Conservation (phyloP, 345 rosid genomes). For the Sonneratia caseolaris region DNA sequence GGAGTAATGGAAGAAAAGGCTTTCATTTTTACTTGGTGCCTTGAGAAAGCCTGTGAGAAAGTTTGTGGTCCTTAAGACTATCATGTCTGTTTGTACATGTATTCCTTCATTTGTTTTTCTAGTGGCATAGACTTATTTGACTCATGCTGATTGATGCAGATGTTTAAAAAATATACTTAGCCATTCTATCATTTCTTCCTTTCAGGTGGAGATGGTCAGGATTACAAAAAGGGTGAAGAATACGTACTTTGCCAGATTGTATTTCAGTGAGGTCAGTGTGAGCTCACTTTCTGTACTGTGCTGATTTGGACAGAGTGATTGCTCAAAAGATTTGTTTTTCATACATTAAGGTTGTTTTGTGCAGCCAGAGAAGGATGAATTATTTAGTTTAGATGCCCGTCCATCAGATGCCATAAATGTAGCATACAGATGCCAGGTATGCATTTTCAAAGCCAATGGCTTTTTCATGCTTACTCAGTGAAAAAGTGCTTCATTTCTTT, state of each 20-base stretch:
- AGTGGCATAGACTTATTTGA: not conserved
- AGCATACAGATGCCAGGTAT: constrained; percentile 60
- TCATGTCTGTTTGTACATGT: not conserved
- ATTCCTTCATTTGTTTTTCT: not conserved
- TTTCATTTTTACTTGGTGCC: not conserved
- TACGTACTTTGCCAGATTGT: constrained; percentile 61
- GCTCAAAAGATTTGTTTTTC: not conserved
- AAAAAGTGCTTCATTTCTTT: not conserved
- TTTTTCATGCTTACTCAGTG: not conserved
- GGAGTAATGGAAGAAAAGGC: not conserved
- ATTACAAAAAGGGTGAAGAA: constrained; percentile 63
- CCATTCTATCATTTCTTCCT: constrained; percentile 6
- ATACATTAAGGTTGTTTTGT: constrained; percentile 16
- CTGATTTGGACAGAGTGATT: not conserved
- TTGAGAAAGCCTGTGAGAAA: not conserved
- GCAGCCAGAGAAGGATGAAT: constrained; percentile 61
- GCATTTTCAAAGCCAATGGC: not conserved
- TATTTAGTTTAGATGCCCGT: constrained; percentile 55
- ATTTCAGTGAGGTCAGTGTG: constrained; percentile 55
- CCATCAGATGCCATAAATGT: constrained; percentile 91
- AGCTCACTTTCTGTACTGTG: constrained; percentile 2
- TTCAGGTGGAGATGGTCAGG: constrained; percentile 79
- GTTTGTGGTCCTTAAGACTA: not conserved
- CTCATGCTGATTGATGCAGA: not conserved
- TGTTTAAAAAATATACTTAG: not conserved